These are phyloP conservation scores for Gracilaria gracilis DNA, from an alignment of 23 red algal genomes.

Conservation along the genomic window DNA sequence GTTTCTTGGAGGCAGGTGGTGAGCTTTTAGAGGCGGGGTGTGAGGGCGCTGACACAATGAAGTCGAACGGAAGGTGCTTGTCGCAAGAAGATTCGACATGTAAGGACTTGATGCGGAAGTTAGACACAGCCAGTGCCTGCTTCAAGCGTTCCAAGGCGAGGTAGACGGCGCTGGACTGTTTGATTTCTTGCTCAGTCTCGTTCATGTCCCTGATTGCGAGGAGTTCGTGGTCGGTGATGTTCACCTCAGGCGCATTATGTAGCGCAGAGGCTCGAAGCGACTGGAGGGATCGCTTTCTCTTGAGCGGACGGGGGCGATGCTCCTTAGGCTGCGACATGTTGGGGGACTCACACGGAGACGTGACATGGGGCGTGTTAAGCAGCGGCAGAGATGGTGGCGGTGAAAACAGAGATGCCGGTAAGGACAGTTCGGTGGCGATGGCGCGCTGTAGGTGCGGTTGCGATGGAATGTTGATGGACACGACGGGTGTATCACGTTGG, in stretches of 20 bases:
- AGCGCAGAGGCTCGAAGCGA: conserved; percentile 17
- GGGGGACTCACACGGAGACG: not conserved
- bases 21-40: not conserved
- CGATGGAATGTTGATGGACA: not conserved
- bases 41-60: conserved; percentile 9
- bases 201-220: conserved; percentile 43
- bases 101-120: conserved; percentile 47
- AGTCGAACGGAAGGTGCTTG: conserved; percentile 25
- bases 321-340: not conserved
- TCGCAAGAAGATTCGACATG: conserved; percentile 2
- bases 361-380: not conserved
- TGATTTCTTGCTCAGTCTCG: conserved; percentile 32
- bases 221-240: conserved; percentile 45
- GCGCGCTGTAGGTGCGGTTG: conserved; percentile 17
- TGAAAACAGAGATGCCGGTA: not conserved
- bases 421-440: not conserved
- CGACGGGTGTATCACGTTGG: not conserved
- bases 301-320: not conserved
- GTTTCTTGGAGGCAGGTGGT: not conserved
- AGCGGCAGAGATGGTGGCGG: not conserved
- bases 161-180: conserved; percentile 30
- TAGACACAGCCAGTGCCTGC: conserved; percentile 15
- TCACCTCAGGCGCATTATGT: conserved; percentile 55
- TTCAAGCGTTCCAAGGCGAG: conserved; percentile 15
- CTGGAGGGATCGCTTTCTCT: conserved; percentile 23